phyloP scores from a whole-genome alignment of 1,139 yeast genomes.

The Zygoascus hellenicus region DNA sequence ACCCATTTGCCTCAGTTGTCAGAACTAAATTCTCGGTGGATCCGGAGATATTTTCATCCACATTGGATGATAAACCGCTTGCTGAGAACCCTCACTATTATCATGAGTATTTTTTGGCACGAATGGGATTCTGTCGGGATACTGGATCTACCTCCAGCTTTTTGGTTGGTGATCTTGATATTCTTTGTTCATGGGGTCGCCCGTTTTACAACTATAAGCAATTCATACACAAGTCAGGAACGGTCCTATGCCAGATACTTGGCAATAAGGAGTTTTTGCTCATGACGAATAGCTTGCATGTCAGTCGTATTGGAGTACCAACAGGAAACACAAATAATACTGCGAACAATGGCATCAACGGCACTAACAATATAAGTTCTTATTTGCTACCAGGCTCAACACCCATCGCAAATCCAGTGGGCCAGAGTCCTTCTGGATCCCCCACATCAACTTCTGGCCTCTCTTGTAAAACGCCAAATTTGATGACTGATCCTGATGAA shows the following conservation, averaged over 20 bases:
- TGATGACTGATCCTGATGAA: constrained; percentile 7
- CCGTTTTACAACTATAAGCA: constrained; percentile 81
- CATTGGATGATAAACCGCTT: constrained; percentile 30
- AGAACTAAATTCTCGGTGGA: constrained; percentile 32
- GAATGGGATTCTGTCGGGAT: constrained; percentile 72
- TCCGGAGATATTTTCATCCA: constrained; percentile 2
- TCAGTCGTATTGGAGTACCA: constrained; percentile 25
- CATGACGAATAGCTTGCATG: constrained; percentile 34
- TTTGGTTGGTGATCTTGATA: constrained; percentile 37
- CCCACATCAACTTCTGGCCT: constrained; percentile 23
- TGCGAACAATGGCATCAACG: background rate
- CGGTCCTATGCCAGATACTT: constrained; percentile 80
- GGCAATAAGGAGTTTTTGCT: constrained; percentile 75
- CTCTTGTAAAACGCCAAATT: constrained; percentile 28
- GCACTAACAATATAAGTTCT: constrained; percentile 1
- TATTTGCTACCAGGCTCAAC: background rate
- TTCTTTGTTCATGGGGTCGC: constrained; percentile 84
- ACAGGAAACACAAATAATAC: background rate
- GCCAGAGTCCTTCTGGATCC: constrained; percentile 5
- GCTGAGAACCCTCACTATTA: constrained; percentile 52
- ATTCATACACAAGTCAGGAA: constrained; percentile 83
- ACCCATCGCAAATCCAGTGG: constrained; percentile 6
- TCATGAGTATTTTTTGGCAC: constrained; percentile 55
- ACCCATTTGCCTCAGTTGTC: constrained; percentile 86
- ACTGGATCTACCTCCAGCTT: constrained; percentile 51